phyloP scores from a whole-genome alignment of 495 filamentous ascomycete species.

The Hypomontagnella monticulosa region DNA sequence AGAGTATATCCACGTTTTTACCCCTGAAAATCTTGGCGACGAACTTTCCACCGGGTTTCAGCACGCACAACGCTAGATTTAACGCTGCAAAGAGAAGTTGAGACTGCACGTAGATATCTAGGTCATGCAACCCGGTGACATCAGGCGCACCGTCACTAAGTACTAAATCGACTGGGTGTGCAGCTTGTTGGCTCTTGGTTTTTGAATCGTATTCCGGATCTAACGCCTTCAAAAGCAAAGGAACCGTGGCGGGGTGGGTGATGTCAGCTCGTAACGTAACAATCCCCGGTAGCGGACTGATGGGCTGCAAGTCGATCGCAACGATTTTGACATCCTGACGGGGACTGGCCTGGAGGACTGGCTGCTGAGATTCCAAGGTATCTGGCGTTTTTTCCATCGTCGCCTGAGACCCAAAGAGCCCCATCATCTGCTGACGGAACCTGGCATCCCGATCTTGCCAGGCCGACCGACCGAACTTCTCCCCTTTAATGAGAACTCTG shows the following conservation, averaged over 20 bases:
- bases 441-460: slow-evolving; percentile 83
- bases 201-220: slow-evolving; percentile 75
- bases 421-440: slow-evolving; percentile 64
- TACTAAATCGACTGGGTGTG: slow-evolving; percentile 86
- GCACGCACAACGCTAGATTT: slow-evolving; percentile 88
- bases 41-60: slow-evolving; percentile 92
- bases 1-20: slow-evolving; percentile 90
- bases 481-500: slow-evolving; percentile 88
- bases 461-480: slow-evolving; percentile 82
- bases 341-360: slow-evolving; percentile 55
- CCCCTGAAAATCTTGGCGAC: slow-evolving; percentile 98
- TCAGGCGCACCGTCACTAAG: slow-evolving; percentile 96
- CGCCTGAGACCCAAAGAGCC: slow-evolving; percentile 48
- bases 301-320: slow-evolving; percentile 93
- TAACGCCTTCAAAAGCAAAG: slow-evolving; percentile 83
- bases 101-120: slow-evolving; percentile 97
- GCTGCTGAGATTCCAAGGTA: slow-evolving; percentile 20
- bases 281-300: slow-evolving; percentile 91
- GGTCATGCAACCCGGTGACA: slow-evolving; percentile 94
- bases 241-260: slow-evolving; percentile 94
- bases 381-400: slow-evolving; percentile 42
- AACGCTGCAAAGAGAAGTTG: slow-evolving; percentile 94
- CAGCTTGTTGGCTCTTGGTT: slow-evolving; percentile 56
- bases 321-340: slow-evolving; percentile 89
- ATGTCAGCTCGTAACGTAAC: slow-evolving; percentile 93